phyloP scores from a whole-genome alignment of 805 yeast species.

The Kluyveromyces starmeri region DNA sequence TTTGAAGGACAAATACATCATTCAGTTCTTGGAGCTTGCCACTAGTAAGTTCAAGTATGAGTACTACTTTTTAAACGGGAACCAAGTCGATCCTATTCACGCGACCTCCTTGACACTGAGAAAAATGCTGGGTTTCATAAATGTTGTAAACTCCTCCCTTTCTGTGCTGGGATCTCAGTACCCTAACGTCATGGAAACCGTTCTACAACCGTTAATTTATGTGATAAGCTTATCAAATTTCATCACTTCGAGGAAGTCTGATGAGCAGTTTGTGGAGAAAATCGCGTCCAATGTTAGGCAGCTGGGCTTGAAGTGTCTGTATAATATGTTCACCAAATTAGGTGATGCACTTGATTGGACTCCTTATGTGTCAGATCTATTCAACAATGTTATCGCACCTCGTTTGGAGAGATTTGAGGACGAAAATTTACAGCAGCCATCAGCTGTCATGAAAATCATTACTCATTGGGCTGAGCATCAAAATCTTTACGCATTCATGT shows the following conservation, averaged over 20 bases:
- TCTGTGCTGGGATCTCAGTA: slow-evolving; percentile 48
- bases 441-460: slow-evolving; percentile 63
- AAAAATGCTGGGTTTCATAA: slow-evolving; percentile 55
- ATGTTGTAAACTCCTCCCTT: slow-evolving; percentile 26
- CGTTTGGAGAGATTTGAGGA: slow-evolving; percentile 58
- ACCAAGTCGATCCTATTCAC: slow-evolving; percentile 16
- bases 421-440: slow-evolving; percentile 78
- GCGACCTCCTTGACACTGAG: slow-evolving; percentile 33
- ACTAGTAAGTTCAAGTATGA: slow-evolving; percentile 41
- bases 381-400: slow-evolving; percentile 47
- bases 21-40: slow-evolving; percentile 54
- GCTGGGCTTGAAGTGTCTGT: slow-evolving; percentile 56
- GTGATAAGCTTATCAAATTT: slow-evolving; percentile 46
- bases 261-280: slow-evolving; percentile 27
- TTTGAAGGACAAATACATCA: slow-evolving; percentile 42
- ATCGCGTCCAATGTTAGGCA: slow-evolving; percentile 55
- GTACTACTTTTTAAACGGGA: slow-evolving; percentile 27
- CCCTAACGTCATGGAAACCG: slow-evolving; percentile 37
- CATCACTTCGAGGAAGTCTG: slow-evolving; percentile 24
- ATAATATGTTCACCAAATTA: slow-evolving; percentile 44
- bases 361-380: slow-evolving; percentile 41
- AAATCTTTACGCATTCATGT: slow-evolving; percentile 42
- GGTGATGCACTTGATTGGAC: slow-evolving; percentile 51
- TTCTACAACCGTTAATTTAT: slow-evolving; percentile 50
- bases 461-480: slow-evolving; percentile 45